These are phyloP conservation scores for Phytophthora crassamura DNA, from an alignment of 352 stramenopile genomes.

Conservation along the genomic window DNA sequence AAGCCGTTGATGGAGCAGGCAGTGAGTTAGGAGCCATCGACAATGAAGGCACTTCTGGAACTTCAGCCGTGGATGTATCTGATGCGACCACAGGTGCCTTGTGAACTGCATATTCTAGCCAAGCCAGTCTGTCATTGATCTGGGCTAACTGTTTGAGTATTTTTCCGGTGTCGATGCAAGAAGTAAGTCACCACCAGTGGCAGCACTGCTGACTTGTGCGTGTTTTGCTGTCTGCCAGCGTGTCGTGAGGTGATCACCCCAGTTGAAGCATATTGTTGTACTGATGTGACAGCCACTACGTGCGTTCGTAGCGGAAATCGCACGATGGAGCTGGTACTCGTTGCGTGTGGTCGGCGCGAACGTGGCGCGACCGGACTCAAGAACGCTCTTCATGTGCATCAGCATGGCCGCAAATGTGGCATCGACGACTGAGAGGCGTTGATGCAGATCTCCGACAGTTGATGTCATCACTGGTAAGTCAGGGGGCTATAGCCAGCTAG, in stretches of 20 bases:
- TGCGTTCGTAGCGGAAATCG: not conserved
- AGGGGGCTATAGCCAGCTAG: conserved; percentile 14
- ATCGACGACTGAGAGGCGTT: too few relatives aligned
- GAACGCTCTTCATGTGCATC: too few relatives aligned
- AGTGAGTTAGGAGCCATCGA: too few relatives aligned
- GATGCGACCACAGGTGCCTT: not conserved
- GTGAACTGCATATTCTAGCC: conserved; percentile 4
- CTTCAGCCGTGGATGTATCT: too few relatives aligned
- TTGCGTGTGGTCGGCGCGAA: not conserved
- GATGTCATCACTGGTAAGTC: conserved; percentile 13
- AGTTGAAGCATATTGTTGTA: too few relatives aligned
- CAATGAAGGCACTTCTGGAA: too few relatives aligned
- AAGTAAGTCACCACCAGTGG: not conserved
- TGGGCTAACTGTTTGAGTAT: conserved; percentile 1
- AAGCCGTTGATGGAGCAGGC: not conserved
- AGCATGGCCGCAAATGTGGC: too few relatives aligned
- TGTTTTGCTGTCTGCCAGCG: not conserved
- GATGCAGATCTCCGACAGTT: too few relatives aligned
- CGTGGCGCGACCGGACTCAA: not conserved
- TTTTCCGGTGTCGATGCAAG: conserved; percentile 10
- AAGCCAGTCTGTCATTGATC: not conserved
- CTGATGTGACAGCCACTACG: too few relatives aligned
- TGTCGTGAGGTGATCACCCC: not conserved
- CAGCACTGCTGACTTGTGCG: not conserved
- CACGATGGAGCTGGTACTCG: not conserved